Conservation (phyloP, 768 basidiomycete genomes). For the Serendipita sp. region DNA sequence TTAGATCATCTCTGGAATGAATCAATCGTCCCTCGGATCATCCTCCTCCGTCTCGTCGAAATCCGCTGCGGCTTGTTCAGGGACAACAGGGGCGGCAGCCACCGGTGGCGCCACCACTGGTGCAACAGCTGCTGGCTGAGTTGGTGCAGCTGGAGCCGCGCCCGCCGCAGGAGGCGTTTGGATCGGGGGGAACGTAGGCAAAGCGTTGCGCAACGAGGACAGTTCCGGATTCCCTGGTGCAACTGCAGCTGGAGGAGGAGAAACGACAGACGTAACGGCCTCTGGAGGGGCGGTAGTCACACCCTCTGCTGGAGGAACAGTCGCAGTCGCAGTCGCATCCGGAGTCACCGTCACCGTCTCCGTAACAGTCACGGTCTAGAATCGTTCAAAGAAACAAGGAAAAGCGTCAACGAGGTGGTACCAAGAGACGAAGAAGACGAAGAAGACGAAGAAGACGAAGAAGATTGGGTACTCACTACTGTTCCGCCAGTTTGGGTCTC, state of each 20-base stretch:
- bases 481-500: not conserved
- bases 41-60: not conserved
- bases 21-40: too few relatives aligned
- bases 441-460: too few relatives aligned
- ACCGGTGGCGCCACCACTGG: not conserved
- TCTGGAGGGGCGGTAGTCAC: not conserved
- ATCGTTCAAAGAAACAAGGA: too few relatives aligned
- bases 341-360: not conserved
- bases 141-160: not conserved
- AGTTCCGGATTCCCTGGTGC: not conserved
- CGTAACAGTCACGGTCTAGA: not conserved
- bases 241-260: not conserved
- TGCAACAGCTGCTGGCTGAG: not conserved
- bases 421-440: too few relatives aligned
- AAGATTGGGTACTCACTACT: too few relatives aligned
- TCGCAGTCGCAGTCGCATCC: not conserved
- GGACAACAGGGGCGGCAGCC: not conserved
- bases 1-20: too few relatives aligned
- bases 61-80: not conserved
- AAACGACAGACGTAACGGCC: not conserved
- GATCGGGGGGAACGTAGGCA: not conserved
- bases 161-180: not conserved
- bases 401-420: too few relatives aligned
- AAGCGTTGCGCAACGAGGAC: not conserved
- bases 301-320: not conserved